Percentiles rank a stretch among this genome's conserved stretches.
Evolutionary conservation across 805 yeast species (phyloP).

Genomic region (Schwanniomyces yamadae): DNA sequence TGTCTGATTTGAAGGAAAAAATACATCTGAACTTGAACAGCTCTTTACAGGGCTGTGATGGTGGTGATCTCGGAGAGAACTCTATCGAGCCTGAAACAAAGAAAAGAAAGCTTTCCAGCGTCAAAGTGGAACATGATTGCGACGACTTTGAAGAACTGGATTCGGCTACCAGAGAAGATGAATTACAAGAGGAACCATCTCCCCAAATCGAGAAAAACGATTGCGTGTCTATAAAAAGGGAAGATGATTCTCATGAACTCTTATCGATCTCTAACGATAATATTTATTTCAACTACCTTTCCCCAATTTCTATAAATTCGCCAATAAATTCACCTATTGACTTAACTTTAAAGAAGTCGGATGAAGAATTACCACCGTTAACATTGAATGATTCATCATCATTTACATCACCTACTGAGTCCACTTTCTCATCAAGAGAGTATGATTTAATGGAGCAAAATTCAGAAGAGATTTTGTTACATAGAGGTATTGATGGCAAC

Average conservation of each 20-base stretch:
- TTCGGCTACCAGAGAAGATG: neutral
- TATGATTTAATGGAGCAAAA: conserved; percentile 43
- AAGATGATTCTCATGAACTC: conserved; percentile 9
- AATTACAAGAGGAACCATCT: conserved; percentile 4
- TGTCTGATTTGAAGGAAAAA: conserved; percentile 24
- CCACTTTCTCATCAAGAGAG: conserved; percentile 11
- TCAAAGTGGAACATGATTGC: conserved; percentile 1
- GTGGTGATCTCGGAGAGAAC: neutral
- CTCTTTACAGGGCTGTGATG: conserved; percentile 6
- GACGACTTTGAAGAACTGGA: too few species aligned
- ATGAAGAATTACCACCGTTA: conserved; percentile 10
- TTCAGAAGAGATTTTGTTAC: conserved; percentile 45
- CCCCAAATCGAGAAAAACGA: neutral
- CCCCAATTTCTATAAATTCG: conserved; percentile 44
- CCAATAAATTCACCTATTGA: conserved; percentile 41
- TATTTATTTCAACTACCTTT: conserved; percentile 34
- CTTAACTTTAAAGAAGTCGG: conserved; percentile 28
- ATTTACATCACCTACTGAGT: conserved; percentile 4
- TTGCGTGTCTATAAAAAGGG: conserved; percentile 4
- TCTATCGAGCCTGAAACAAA: conserved; percentile 8
- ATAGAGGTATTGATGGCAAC: conserved; percentile 10
- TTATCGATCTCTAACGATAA: conserved; percentile 11
- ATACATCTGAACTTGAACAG: conserved; percentile 24
- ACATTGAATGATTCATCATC: conserved; percentile 7
- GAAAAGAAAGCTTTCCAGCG: conserved; percentile 12